Conservation (phyloP, 2,329 filamentous ascomycete genomes). For the Pseudogymnoascus sp. region DNA sequence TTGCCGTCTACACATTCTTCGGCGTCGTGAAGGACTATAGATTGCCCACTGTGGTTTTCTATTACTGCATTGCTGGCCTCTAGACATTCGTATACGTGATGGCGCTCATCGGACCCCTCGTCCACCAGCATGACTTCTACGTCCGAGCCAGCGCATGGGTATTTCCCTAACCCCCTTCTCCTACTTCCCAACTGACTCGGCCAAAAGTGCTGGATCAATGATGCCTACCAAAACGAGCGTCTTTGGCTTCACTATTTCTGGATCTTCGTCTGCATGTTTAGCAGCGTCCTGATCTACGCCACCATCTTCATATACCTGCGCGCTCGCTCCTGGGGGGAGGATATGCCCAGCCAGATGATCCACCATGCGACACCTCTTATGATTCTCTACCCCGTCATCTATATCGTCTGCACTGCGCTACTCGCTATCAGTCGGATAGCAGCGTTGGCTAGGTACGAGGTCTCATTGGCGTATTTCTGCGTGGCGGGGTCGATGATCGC, state of each 20-base stretch:
- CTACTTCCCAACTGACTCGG: neutral
- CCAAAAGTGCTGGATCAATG: conserved; percentile 46
- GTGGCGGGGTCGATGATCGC: neutral
- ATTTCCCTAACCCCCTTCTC: conserved; percentile 29
- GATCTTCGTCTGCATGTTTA: conserved; percentile 47
- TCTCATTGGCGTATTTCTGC: neutral
- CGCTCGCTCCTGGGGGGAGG: neutral
- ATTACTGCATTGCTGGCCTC: conserved; percentile 35
- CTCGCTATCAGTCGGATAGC: neutral
- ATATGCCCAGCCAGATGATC: neutral
- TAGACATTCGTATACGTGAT: conserved; percentile 55
- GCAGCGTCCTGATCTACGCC: conserved; percentile 40
- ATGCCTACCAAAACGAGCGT: conserved; percentile 43
- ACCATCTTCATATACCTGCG: conserved; percentile 14
- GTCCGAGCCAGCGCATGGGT: conserved; percentile 59
- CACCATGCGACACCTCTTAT: neutral
- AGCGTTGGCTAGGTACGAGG: neutral
- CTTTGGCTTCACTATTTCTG: conserved; percentile 56
- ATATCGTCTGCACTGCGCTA: neutral
- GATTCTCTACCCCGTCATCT: neutral
- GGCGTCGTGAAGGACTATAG: conserved; percentile 49
- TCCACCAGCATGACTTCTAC: conserved; percentile 39
- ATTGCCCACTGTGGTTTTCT: conserved; percentile 42
- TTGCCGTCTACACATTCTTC: conserved; percentile 58
- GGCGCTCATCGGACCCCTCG: conserved; percentile 39